Evolutionary conservation across 176 grass and related monocot genomes (phyloP).

Genomic region (Lolium perenne): DNA sequence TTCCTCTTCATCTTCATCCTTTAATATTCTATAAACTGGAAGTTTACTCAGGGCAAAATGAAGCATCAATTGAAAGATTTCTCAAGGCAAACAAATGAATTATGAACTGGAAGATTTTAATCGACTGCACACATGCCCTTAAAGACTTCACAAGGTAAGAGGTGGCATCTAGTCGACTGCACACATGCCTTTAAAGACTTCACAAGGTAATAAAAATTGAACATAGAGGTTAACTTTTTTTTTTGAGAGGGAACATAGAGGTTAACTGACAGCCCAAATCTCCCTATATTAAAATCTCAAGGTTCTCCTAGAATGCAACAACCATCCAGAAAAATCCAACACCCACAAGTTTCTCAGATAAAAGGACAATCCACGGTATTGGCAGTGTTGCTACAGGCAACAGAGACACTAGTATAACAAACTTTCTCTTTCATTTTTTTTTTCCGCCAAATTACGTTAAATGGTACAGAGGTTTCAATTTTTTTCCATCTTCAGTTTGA

Average conservation of each 20-base stretch:
- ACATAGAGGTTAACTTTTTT: too few species aligned
- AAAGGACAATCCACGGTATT: not conserved
- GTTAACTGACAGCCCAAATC: not conserved
- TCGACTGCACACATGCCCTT: not conserved
- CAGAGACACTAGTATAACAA: not conserved
- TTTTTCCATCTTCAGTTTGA: slow-evolving; percentile 1
- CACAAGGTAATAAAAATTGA: not conserved
- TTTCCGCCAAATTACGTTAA: not conserved
- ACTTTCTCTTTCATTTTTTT: not conserved
- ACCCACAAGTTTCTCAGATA: not conserved
- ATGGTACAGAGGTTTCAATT: not conserved
- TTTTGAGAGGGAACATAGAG: too few species aligned
- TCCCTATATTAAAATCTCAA: not conserved
- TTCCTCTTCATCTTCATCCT: slow-evolving; percentile 34
- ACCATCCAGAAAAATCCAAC: not conserved
- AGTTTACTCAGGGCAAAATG: not conserved
- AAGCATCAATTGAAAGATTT: slow-evolving; percentile 25
- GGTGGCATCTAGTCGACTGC: not conserved
- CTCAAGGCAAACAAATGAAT: slow-evolving; percentile 20
- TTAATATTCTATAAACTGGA: slow-evolving; percentile 27
- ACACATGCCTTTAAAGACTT: not conserved
- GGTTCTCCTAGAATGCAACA: not conserved
- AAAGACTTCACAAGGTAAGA: not conserved
- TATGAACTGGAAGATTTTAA: slow-evolving; percentile 24
- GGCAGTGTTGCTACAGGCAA: not conserved